A percentile compares a stretch with the other conserved stretches of the same genome.
These are phyloP conservation scores for Penicillium olsonii DNA, from an alignment of 2,329 filamentous ascomycete species.

Conservation along the genomic window DNA sequence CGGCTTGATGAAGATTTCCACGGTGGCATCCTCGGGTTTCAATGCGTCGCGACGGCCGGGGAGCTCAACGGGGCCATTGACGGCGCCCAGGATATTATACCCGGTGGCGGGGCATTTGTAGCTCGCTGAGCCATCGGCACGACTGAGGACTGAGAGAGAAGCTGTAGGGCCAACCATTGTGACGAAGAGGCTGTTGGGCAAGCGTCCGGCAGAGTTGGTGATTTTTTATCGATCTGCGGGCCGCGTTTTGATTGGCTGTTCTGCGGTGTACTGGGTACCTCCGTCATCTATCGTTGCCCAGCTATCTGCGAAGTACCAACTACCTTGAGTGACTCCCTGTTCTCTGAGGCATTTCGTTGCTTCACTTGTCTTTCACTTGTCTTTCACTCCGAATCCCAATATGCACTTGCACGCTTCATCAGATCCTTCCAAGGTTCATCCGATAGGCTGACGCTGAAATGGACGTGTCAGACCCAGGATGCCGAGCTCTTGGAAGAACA, in stretches of 20 bases:
- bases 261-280: conserved; percentile 2
- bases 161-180: conserved; percentile 40
- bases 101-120: conserved; percentile 53
- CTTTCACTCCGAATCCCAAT: no score
- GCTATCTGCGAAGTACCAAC: background rate
- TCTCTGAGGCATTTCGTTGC: no score
- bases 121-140: conserved; percentile 44
- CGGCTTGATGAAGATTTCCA: conserved; percentile 89
- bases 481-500: conserved; percentile 20
- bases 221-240: conserved; percentile 22
- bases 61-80: conserved; percentile 92
- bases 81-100: conserved; percentile 79
- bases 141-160: conserved; percentile 35
- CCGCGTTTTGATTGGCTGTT: conserved; percentile 20
- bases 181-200: background rate
- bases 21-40: conserved; percentile 82
- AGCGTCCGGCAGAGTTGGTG: conserved; percentile 2
- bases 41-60: conserved; percentile 74
- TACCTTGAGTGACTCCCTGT: no score
- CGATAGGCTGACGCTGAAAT: background rate
- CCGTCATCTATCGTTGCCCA: background rate
- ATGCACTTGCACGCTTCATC: background rate
- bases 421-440: background rate
- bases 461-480: conserved; percentile 9
- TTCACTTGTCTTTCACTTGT: no score